Percentiles rank a stretch among this genome's conserved stretches.
Conservation (phyloP, 1,284 basidiomycete genomes). For the Gymnopus androsaceus region DNA sequence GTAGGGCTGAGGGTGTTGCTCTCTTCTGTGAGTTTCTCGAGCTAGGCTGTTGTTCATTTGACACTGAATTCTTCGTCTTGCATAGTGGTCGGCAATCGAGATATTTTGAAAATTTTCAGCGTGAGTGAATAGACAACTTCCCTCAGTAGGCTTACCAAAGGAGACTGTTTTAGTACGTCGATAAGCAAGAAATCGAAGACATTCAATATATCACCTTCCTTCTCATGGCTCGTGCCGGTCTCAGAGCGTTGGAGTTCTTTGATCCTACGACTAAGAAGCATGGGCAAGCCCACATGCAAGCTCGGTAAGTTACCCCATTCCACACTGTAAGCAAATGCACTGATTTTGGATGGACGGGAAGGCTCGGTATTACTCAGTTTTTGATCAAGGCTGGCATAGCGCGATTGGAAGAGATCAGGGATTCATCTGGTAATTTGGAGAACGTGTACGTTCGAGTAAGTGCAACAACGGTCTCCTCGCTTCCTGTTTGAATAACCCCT, state of each 20-base stretch:
- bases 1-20: conserved; percentile 81
- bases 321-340: not conserved
- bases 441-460: conserved; percentile 71
- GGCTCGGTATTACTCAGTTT: conserved; percentile 79
- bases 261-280: conserved; percentile 81
- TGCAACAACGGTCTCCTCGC: conserved; percentile 8
- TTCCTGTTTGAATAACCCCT: not conserved
- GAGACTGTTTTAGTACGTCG: conserved; percentile 53
- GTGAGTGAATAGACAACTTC: conserved; percentile 41
- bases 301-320: conserved; percentile 50
- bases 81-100: conserved; percentile 70
- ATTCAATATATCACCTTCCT: conserved; percentile 82
- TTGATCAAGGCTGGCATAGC: conserved; percentile 74
- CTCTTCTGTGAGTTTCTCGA: conserved; percentile 59
- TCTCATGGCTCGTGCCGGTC: conserved; percentile 80
- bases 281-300: conserved; percentile 92
- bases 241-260: conserved; percentile 80
- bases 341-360: conserved; percentile 27
- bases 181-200: conserved; percentile 69
- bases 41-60: not conserved
- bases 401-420: conserved; percentile 65
- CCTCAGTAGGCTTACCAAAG: not conserved
- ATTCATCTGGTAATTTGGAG: conserved; percentile 56
- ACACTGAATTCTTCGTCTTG: too few species aligned
- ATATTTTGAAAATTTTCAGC: conserved; percentile 77